Evolutionary conservation across 2,329 filamentous ascomycete species (phyloP).

Genomic region (Penicillium expansum): DNA sequence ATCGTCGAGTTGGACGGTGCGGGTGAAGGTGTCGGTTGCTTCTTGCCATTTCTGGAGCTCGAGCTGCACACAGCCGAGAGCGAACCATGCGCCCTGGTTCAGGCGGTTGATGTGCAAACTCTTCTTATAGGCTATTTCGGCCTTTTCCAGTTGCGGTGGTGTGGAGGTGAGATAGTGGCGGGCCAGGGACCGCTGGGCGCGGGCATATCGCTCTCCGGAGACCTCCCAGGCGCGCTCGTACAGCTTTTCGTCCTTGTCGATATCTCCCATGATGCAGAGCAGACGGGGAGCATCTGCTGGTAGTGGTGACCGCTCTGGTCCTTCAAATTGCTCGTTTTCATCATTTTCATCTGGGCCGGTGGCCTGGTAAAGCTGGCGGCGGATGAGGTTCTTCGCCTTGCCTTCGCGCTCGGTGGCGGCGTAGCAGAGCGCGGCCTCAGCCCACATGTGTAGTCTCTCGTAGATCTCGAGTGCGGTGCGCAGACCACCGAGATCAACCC

Average conservation of each 20-base stretch:
- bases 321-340: conserved; percentile 59
- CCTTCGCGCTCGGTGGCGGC: conserved; percentile 76
- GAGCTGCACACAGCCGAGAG: conserved; percentile 82
- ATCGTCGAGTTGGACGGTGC: conserved; percentile 80
- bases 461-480: conserved; percentile 93
- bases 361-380: conserved; percentile 73
- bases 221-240: conserved; percentile 88
- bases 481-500: conserved; percentile 83
- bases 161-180: conserved; percentile 69
- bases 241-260: conserved; percentile 70
- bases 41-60: conserved; percentile 72
- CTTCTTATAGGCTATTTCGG: conserved; percentile 72
- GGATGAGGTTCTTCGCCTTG: conserved; percentile 73
- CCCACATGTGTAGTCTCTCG: conserved; percentile 88
- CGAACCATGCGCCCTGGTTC: conserved; percentile 82
- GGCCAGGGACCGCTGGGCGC: conserved; percentile 83
- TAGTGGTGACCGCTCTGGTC: conserved; percentile 65
- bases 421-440: conserved; percentile 87
- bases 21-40: conserved; percentile 78
- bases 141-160: conserved; percentile 60
- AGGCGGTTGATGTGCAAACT: conserved; percentile 77
- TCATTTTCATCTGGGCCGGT: conserved; percentile 49
- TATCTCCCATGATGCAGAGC: conserved; percentile 89
- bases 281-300: conserved; percentile 81
- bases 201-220: conserved; percentile 74